Percentiles rank a stretch among this genome's conserved stretches.
These are phyloP conservation scores for Rhizopogon vulgaris DNA, from an alignment of 768 basidiomycete genomes.

Conservation along the genomic window DNA sequence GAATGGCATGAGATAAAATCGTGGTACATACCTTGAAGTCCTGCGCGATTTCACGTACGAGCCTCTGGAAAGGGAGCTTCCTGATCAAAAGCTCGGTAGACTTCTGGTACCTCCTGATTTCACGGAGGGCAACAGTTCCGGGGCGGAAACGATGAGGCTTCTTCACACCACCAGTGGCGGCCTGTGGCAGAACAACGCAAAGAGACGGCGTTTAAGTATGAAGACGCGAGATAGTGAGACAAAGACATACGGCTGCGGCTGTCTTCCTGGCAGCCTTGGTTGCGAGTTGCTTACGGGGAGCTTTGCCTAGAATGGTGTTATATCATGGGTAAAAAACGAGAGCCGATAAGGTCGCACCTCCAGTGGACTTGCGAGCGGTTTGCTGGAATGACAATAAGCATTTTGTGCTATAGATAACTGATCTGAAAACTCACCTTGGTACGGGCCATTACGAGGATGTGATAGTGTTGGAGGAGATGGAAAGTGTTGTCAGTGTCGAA, in stretches of 20 bases:
- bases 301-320: constrained; percentile 54
- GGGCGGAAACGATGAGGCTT: constrained; percentile 98
- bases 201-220: constrained; percentile 5
- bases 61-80: constrained; percentile 98
- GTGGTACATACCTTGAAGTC: constrained; percentile 74
- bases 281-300: constrained; percentile 90
- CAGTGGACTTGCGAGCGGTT: constrained; percentile 99
- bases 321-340: constrained; percentile 9
- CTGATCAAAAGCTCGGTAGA: constrained; percentile 98
- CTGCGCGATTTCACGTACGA: constrained; percentile 96
- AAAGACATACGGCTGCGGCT: constrained; percentile 51
- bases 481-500: neutral
- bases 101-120: constrained; percentile 98
- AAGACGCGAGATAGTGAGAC: neutral
- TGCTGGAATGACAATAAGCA: constrained; percentile 45
- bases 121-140: constrained; percentile 98
- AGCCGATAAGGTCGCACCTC: constrained; percentile 54
- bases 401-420: constrained; percentile 2
- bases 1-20: neutral
- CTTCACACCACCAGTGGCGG: constrained; percentile 96
- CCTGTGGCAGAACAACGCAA: constrained; percentile 28
- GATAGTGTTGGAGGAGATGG: neutral
- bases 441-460: constrained; percentile 59
- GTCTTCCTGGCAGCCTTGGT: constrained; percentile 95
- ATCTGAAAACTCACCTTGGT: constrained; percentile 57